Evolutionary conservation across 2,329 filamentous ascomycete genomes (phyloP), one percentile per base, ranked within the genome.

Genomic region (Fusarium verrucosum): DNA sequence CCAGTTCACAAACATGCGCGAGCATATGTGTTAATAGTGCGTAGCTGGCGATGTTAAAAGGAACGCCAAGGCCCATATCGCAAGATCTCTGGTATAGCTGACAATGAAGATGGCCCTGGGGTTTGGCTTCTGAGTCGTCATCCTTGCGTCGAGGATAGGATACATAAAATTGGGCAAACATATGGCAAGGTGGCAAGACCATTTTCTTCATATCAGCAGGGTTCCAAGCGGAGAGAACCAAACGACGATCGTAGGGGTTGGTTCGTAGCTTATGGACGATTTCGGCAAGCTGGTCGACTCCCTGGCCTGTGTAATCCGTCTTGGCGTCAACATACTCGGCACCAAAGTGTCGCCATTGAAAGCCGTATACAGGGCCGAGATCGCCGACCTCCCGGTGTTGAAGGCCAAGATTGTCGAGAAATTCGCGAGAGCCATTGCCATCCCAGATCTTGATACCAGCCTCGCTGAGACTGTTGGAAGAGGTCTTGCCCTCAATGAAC

Each of bases 311-410:
- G 78, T 99, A 99, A 75, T 98, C 92, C 1, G 90, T 85, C 66
- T 88, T 82, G 14, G 89, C 85, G 73, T 94, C 90, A 17, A 89
- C 81, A 76, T 99, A 99, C 62, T 92, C 88, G 6, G 95, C 95
- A 46, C 95, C 95, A 73, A 99, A 99, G 78, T 98, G 94, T 4
- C 95, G 91, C 95, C 95, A 99, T 79, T 99, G 95, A 80, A 99
- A 99, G 3, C 95, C 95, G 75, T 99, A 99, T 0, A 98, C 94
- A 26, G 95, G 95, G 1, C 95, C 95, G 0, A 99, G 83, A 73
- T 99, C 95, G 66, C 95, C 95, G 19, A 89, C 91, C 49, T 87
- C 92, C 58, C 94, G 92, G 74, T 97, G 88, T 0, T 83, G 82
- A 8, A 98, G 85, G 1, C 94, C 94, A 2, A 95, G 85, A 63